Base-by-base conservation (phyloP, 805 yeast genomes). In the Yarrowia keelungensis region DNA sequence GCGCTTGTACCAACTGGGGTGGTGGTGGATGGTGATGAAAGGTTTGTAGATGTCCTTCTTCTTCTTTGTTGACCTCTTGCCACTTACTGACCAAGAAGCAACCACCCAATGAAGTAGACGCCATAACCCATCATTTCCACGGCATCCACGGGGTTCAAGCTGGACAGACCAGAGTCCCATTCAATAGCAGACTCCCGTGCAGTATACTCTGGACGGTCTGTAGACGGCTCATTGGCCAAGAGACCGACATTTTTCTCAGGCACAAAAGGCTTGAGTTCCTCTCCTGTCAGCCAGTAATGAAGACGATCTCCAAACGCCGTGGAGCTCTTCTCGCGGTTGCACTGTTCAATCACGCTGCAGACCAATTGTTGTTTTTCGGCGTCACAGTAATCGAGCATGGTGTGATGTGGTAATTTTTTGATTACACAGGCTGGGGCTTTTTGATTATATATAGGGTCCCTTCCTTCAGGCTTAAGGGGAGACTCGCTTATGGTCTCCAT, bases 231-330 rank as follows among this genome's bases (percentile, higher is more conserved):
- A 8, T 43, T 59, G 16, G 65, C 65, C 12, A 59, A 9, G 3
- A 59, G 45, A 5, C 16, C 19, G 35, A 59, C 51, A 45, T 43
- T 43, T 12, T 14, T 11, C 8, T n/a, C 65, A 3, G 65, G 65
- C 42, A 59, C 65, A 59, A 59, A 59, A 5, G 65, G 65, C 51
- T 59, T 59, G 41, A 59, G 51, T 9, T 59, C 65, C 12, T 59
- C 65, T 8, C 65, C 65, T 35, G 65, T 59, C 19, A 59, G 10
- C 65, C 65, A 59, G 10, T 43, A 59, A 19, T 59, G 65, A 8
- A 59, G 51, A 3, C 51, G 50, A 45, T 59, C 65, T 16, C 45
- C 51, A 16, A 59, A 45, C 43, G 50, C 65, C 7, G 32, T 26
- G 4, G 16, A 35, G 32, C 35, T 2, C 26, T 8, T 45, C 35